Evolutionary conservation across 2,329 filamentous ascomycete genomes (phyloP).

Genomic region (Cadophora sp.): DNA sequence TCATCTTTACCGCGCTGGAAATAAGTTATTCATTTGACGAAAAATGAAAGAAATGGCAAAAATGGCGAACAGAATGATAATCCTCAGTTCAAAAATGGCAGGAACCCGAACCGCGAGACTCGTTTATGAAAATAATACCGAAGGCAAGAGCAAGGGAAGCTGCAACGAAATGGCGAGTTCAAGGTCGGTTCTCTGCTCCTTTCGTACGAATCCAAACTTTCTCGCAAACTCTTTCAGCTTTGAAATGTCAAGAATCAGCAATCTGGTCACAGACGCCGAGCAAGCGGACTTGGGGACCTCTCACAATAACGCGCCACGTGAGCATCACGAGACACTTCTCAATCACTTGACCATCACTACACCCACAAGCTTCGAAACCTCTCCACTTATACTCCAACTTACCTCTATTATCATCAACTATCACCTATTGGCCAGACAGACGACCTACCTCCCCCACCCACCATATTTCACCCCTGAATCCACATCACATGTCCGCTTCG

Average conservation of each 20-base stretch:
- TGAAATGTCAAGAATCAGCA: too few species aligned
- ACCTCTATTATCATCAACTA: neutral
- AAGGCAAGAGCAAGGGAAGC: neutral
- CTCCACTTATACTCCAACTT: neutral
- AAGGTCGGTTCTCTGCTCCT: neutral
- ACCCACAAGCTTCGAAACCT: neutral
- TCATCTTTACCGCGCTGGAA: neutral
- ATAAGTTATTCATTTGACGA: too few species aligned
- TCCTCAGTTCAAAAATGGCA: neutral
- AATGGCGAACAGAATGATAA: neutral
- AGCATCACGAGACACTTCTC: neutral
- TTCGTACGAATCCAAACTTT: neutral
- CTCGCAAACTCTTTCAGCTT: too few species aligned
- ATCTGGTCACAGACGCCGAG: neutral
- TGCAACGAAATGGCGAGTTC: neutral
- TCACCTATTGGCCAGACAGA: neutral
- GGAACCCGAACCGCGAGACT: neutral
- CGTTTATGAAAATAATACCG: neutral
- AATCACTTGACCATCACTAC: neutral
- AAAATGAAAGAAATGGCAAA: neutral
- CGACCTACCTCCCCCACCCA: constrained; percentile 6
- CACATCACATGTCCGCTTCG: neutral
- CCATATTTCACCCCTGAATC: neutral
- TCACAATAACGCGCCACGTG: neutral
- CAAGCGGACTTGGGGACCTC: neutral